Percentiles rank a stretch among this genome's conserved stretches.
Conservation (phyloP, 495 filamentous ascomycete genomes). For the Staphylotrichum longicolle region DNA sequence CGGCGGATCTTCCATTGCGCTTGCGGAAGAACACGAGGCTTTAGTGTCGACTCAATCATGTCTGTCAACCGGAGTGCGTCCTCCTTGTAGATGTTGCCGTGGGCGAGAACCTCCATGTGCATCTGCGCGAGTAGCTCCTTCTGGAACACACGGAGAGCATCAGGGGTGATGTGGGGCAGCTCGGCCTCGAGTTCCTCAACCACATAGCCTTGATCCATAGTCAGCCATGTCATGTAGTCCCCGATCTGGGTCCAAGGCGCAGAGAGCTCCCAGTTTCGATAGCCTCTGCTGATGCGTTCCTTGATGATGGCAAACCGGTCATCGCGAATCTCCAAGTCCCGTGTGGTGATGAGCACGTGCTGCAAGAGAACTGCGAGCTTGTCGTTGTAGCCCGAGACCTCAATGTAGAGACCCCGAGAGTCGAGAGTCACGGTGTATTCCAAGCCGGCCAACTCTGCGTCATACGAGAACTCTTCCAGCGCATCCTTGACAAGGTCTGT, state of each 20-base stretch:
- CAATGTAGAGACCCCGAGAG: conserved; percentile 70
- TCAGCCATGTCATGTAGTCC: conserved; percentile 80
- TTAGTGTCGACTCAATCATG: conserved; percentile 74
- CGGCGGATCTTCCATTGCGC: conserved; percentile 78
- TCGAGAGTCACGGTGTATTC: conserved; percentile 74
- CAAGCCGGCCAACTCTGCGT: conserved; percentile 89
- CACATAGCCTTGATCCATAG: conserved; percentile 70
- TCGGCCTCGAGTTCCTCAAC: conserved; percentile 80
- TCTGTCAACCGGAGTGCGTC: conserved; percentile 86
- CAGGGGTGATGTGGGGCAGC: conserved; percentile 66
- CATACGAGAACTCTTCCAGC: conserved; percentile 91
- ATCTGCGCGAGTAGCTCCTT: conserved; percentile 77
- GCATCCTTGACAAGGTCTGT: conserved; percentile 86
- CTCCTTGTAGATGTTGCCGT: conserved; percentile 95
- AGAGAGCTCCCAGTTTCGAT: conserved; percentile 81
- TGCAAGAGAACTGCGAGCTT: conserved; percentile 90
- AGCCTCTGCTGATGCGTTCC: conserved; percentile 71
- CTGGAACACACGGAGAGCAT: conserved; percentile 74
- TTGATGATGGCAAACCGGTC: conserved; percentile 91
- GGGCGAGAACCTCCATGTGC: conserved; percentile 82
- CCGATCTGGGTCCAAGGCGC: conserved; percentile 88
- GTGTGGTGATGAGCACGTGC: conserved; percentile 84
- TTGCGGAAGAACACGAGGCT: conserved; percentile 68
- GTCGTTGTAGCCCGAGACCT: conserved; percentile 89
- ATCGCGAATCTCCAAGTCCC: conserved; percentile 73